These are phyloP conservation scores for Ceraceosorus bombacis DNA, from an alignment of 1,284 basidiomycete genomes.

Conservation along the genomic window DNA sequence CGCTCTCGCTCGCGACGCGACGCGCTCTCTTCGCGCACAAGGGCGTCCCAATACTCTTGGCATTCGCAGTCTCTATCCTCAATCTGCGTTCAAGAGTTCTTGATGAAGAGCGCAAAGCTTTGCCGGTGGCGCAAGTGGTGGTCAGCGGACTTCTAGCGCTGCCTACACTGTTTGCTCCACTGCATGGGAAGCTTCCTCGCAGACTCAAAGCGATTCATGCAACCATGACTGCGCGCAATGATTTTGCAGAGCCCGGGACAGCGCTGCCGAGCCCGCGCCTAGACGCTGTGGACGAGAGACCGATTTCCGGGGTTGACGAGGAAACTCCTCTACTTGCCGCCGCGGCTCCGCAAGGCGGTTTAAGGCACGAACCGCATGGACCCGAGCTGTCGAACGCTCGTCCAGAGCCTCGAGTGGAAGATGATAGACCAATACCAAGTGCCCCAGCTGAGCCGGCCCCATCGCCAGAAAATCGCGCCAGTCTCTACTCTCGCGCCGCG, in stretches of 20 bases:
- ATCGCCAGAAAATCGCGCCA: slow-evolving; percentile 39
- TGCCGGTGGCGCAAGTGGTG: slow-evolving; percentile 21
- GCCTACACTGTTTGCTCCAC: slow-evolving; percentile 34
- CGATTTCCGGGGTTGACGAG: too few species aligned
- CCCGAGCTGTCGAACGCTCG: neutral
- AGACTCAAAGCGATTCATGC: slow-evolving; percentile 38
- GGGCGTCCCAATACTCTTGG: slow-evolving; percentile 25
- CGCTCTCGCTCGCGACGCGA: slow-evolving; percentile 21
- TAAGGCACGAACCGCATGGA: neutral
- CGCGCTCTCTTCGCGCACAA: slow-evolving; percentile 40
- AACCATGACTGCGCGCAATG: slow-evolving; percentile 34
- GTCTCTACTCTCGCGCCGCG: slow-evolving; percentile 34
- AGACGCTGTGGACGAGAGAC: slow-evolving; percentile 6
- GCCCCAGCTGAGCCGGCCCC: slow-evolving; percentile 7
- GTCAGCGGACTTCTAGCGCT: slow-evolving; percentile 21
- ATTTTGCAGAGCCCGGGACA: slow-evolving; percentile 32
- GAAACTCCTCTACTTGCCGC: neutral
- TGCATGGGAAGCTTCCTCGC: slow-evolving; percentile 25
- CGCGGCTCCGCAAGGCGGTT: neutral
- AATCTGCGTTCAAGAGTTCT: slow-evolving; percentile 35
- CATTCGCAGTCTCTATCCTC: slow-evolving; percentile 26
- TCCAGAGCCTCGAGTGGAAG: neutral
- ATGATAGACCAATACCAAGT: too few species aligned
- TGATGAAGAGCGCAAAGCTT: neutral
- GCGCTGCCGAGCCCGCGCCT: slow-evolving; percentile 35